Base-by-base conservation (phyloP, 192 early-diverging fungal species). In the Umbelopsis sp. region DNA sequence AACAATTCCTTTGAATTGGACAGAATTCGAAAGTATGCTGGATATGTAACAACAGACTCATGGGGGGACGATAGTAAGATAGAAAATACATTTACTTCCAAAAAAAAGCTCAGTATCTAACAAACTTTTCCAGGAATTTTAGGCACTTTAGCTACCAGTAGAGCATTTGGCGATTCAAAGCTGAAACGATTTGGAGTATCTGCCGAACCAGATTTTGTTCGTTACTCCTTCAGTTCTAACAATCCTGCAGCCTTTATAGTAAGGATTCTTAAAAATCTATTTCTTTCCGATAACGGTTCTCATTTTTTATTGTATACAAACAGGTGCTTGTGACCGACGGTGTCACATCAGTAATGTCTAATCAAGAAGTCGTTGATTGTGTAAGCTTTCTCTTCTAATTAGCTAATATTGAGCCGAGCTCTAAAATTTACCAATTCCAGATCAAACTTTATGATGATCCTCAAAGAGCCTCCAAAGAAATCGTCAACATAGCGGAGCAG, bases 281-380 rank as follows among this genome's bases (percentile, higher is more conserved):
- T 10, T 25, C 1, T 0, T 1, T 49, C 16, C 18, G 2, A 10
- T 20, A 51, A 52, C 37, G 10, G 33, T 35, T 15, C 18, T 3
- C 11, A 11, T 13, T 46, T 46, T 25, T 41, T 45, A 21, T 1
- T 21, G 30, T 7, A 18, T 25, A 52, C 20, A 30, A 37, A 66
- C 55, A 77, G 75, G 75, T 87, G 11, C 67, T 91, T n/a, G 78
- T 88, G 16, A 88, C 91, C 16, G 91, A 92, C 73, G 91, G 91
- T 0, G 74, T 92, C 48, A 87, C 86, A 12, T 80, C 86, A 18
- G 89, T 91, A 18, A 85, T 92, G 81, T 87, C 87, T 21, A 84
- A 92, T 69, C 91, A 92, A 66, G 91, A 92, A 71, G 83, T 92
- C 15, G 83, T 90, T 64, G 91, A 92, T 64, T 80, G 83, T 78